Conservation (phyloP, 2,329 filamentous ascomycete genomes). For the Epichloe coenophiala region DNA sequence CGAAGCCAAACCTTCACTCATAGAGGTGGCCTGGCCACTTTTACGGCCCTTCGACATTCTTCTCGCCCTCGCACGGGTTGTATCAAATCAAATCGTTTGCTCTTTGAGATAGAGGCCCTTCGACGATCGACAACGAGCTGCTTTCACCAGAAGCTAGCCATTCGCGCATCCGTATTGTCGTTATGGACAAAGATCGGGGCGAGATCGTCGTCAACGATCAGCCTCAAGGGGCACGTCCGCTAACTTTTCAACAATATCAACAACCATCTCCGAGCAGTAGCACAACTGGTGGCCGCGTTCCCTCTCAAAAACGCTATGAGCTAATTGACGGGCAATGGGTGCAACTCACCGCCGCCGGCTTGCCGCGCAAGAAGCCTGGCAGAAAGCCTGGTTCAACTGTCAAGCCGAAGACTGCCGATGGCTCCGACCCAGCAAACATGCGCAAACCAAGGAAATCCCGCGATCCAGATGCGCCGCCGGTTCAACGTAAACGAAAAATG, state of each 20-base stretch:
- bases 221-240: conserved; percentile 11
- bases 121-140: conserved; percentile 7
- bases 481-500: conserved; percentile 42
- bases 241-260: conserved; percentile 15
- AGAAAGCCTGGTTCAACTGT: conserved; percentile 47
- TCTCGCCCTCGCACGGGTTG: not conserved
- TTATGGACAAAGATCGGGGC: conserved; percentile 25
- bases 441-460: conserved; percentile 42
- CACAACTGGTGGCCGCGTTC: conserved; percentile 9
- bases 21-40: not conserved
- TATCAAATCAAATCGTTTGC: not conserved
- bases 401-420: conserved; percentile 28
- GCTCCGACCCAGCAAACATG: conserved; percentile 30
- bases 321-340: conserved; percentile 28
- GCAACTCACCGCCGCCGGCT: conserved; percentile 41
- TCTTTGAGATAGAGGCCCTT: not conserved
- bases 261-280: conserved; percentile 14
- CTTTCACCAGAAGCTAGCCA: conserved; percentile 1
- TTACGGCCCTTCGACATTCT: not conserved
- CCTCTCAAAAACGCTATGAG: conserved; percentile 18
- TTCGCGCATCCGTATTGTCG: conserved; percentile 12
- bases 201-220: conserved; percentile 35
- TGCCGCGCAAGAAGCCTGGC: conserved; percentile 50
- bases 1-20: not conserved
- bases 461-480: conserved; percentile 43